These are phyloP conservation scores for Aspergillus candidus DNA, from an alignment of 2,329 filamentous ascomycete species.

Conservation along the genomic window DNA sequence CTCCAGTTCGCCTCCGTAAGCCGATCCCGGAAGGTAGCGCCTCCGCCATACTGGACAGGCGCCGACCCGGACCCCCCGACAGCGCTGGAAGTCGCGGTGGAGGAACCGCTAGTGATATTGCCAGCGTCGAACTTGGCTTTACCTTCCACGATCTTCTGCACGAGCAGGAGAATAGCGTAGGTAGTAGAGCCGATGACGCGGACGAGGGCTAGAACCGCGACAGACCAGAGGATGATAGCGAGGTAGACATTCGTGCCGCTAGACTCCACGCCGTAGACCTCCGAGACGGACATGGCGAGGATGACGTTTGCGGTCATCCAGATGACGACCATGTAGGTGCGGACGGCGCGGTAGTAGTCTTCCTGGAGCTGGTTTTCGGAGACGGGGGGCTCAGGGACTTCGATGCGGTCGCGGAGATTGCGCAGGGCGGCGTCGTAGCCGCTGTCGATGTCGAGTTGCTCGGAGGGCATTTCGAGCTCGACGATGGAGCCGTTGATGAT, in stretches of 20 bases:
- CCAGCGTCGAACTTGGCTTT: constrained; percentile 56
- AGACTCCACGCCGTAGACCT: constrained; percentile 67
- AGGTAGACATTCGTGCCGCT: constrained; percentile 85
- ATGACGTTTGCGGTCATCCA: constrained; percentile 93
- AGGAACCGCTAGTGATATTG: constrained; percentile 25
- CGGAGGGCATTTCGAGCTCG: constrained; percentile 93
- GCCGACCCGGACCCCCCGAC: constrained; percentile 10
- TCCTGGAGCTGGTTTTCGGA: constrained; percentile 85
- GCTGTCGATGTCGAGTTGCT: constrained; percentile 96
- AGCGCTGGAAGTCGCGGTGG: constrained; percentile 16
- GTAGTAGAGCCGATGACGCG: constrained; percentile 73
- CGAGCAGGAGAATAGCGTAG: constrained; percentile 74
- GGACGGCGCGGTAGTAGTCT: constrained; percentile 95
- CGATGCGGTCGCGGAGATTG: constrained; percentile 87
- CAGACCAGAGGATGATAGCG: constrained; percentile 86
- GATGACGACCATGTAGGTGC: constrained; percentile 93
- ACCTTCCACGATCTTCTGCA: constrained; percentile 83
- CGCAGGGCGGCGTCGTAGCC: constrained; percentile 96
- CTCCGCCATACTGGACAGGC: constrained; percentile 26
- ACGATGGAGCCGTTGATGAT: constrained; percentile 72
- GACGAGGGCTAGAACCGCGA: constrained; percentile 81
- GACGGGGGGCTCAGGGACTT: constrained; percentile 58
- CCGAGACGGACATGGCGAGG: constrained; percentile 85
- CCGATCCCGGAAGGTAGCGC: constrained; percentile 30
- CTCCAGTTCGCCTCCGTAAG: constrained; percentile 32